Percentiles rank a stretch among this genome's conserved stretches.
Conservation (phyloP, 2,329 filamentous ascomycete species). For the Verticillium zaregamsianum region DNA sequence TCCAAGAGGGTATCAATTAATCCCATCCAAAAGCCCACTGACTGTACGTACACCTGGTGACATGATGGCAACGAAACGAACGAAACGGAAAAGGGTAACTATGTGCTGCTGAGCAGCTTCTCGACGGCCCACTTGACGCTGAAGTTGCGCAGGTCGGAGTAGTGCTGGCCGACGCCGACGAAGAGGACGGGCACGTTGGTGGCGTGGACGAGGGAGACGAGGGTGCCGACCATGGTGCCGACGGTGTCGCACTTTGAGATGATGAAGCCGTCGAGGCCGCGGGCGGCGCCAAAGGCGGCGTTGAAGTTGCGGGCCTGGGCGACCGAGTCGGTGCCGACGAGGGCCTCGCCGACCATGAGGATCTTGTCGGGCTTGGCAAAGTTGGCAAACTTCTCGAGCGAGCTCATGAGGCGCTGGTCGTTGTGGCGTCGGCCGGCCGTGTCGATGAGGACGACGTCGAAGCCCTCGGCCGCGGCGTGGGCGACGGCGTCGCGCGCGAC, state of each 20-base stretch:
- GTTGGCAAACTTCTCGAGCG: constrained; percentile 94
- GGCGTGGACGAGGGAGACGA: constrained; percentile 96
- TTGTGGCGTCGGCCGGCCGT: constrained; percentile 94
- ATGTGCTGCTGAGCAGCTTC: constrained; percentile 54
- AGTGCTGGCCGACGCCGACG: constrained; percentile 70
- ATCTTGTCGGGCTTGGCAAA: constrained; percentile 97
- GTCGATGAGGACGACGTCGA: constrained; percentile 94
- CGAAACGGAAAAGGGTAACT: constrained; percentile 3
- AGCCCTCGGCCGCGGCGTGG: constrained; percentile 69
- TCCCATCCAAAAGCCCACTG: neutral
- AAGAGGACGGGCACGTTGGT: constrained; percentile 96
- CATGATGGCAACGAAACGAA: neutral
- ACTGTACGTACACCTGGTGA: neutral
- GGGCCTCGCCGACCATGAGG: constrained; percentile 85
- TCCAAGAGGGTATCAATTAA: neutral
- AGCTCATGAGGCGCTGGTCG: constrained; percentile 92
- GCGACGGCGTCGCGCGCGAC: constrained; percentile 92
- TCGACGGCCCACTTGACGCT: constrained; percentile 68
- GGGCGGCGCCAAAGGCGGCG: constrained; percentile 75
- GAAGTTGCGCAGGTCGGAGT: constrained; percentile 64
- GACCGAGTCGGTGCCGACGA: constrained; percentile 93
- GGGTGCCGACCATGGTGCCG: constrained; percentile 94
- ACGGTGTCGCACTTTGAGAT: constrained; percentile 99
- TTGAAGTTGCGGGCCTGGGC: constrained; percentile 97
- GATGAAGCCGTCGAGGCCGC: constrained; percentile 90